Conservation (phyloP, 176 grass and related monocot species). For the Oropetium thomaeum region DNA sequence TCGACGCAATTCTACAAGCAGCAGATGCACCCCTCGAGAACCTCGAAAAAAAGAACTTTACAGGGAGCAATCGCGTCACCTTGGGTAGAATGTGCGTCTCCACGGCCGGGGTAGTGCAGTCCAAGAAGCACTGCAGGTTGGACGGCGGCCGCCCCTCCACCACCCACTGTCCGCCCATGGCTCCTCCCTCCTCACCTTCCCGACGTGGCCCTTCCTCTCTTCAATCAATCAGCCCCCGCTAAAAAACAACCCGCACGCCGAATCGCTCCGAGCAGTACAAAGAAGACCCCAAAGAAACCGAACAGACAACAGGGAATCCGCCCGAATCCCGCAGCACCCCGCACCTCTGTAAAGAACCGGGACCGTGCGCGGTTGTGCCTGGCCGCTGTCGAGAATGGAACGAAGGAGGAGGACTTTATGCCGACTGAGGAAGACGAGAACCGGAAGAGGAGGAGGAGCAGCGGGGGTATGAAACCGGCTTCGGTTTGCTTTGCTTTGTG, state of each 20-base stretch:
- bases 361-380: not conserved
- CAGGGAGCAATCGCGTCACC: conserved; percentile 32
- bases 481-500: conserved; percentile 29
- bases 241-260: not conserved
- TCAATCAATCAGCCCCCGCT: not conserved
- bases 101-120: conserved; percentile 70
- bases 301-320: not conserved
- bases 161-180: conserved; percentile 46
- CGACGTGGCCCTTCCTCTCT: not conserved
- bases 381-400: not conserved
- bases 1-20: not conserved
- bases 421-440: not conserved
- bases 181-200: not conserved
- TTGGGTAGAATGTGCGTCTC: conserved; percentile 60
- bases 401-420: not conserved
- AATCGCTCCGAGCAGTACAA: not conserved
- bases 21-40: not conserved
- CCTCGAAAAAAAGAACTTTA: not conserved
- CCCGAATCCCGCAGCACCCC: not conserved
- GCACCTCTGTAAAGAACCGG: not conserved
- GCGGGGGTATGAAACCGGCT: conserved; percentile 33
- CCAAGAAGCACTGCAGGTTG: conserved; percentile 74
- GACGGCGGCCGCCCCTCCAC: conserved; percentile 33
- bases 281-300: conserved; percentile 13
- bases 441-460: not conserved